phyloP scores from a whole-genome alignment of 306 rosid genomes.

The Calophaca sinica region DNA sequence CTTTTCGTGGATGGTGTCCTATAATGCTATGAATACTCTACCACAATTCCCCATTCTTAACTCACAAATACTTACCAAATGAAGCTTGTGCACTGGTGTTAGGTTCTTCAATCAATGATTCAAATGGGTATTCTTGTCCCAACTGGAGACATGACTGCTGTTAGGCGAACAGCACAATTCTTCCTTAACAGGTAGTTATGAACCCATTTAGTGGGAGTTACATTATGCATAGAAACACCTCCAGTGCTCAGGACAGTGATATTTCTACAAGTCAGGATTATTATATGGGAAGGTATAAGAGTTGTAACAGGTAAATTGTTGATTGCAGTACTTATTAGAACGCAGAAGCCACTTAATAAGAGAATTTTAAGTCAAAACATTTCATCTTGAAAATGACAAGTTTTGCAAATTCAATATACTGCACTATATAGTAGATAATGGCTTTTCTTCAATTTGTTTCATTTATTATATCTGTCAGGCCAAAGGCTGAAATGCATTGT shows the following conservation, averaged over 20 bases:
- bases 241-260: conserved; percentile 10
- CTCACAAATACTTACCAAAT: conserved; percentile 38
- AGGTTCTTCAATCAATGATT: conserved; percentile 98
- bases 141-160: conserved; percentile 99
- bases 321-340: conserved; percentile 35
- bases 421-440: conserved; percentile 16
- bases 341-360: conserved; percentile 21
- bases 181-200: conserved; percentile 74
- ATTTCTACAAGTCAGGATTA: conserved; percentile 31
- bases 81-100: conserved; percentile 52
- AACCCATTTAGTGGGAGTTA: conserved; percentile 40
- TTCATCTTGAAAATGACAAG: conserved; percentile 21
- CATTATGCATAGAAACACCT: conserved; percentile 36
- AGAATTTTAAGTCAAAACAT: conserved; percentile 24
- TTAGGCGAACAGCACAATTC: conserved; percentile 92
- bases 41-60: conserved; percentile 32
- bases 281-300: conserved; percentile 7
- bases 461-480: conserved; percentile 26
- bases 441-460: conserved; percentile 22
- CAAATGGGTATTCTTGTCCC: conserved; percentile 99
- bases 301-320: conserved; percentile 11
- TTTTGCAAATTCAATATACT: conserved; percentile 25
- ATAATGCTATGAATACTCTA: conserved; percentile 32
- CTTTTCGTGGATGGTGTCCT: conserved; percentile 16
- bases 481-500: conserved; percentile 18